phyloP scores from a whole-genome alignment of 805 yeast genomes.

The Kodamaea kakaduensis region DNA sequence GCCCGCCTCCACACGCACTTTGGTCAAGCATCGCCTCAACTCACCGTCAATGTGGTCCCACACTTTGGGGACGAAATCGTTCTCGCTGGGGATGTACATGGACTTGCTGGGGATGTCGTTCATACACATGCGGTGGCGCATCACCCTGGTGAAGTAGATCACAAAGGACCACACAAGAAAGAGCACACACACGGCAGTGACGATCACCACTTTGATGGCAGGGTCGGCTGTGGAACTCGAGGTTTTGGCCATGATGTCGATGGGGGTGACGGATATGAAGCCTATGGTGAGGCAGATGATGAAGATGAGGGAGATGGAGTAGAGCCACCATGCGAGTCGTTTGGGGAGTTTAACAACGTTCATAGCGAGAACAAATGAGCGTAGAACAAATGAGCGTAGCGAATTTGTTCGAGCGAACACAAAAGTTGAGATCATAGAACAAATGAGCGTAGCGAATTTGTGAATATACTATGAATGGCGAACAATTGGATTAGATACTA shows the following conservation, averaged over 20 bases:
- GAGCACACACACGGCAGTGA: conserved; percentile 64
- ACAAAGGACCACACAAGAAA: conserved; percentile 49
- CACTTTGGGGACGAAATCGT: conserved; percentile 41
- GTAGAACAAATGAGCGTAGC: too few species aligned
- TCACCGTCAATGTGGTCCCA: conserved; percentile 22
- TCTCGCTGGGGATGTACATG: conserved; percentile 63
- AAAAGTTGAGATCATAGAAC: too few species aligned
- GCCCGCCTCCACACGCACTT: conserved; percentile 31
- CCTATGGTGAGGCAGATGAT: conserved; percentile 41
- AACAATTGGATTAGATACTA: too few species aligned
- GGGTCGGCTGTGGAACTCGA: conserved; percentile 47
- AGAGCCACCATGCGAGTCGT: conserved; percentile 37
- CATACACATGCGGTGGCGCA: conserved; percentile 52
- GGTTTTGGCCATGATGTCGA: conserved; percentile 68
- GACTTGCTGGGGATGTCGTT: conserved; percentile 67
- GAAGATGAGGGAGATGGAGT: conserved; percentile 41
- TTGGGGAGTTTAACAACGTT: conserved; percentile 15
- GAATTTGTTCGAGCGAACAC: too few species aligned
- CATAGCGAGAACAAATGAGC: too few species aligned
- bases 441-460: too few species aligned
- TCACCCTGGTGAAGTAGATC: conserved; percentile 56
- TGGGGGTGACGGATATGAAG: conserved; percentile 67
- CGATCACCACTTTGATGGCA: conserved; percentile 78
- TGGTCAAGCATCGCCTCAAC: conserved; percentile 25
- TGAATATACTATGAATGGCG: too few species aligned